Evolutionary conservation across 1,284 basidiomycete genomes (phyloP), one percentile per base, ranked within the genome.

Genomic region (Puccinia triticina): DNA sequence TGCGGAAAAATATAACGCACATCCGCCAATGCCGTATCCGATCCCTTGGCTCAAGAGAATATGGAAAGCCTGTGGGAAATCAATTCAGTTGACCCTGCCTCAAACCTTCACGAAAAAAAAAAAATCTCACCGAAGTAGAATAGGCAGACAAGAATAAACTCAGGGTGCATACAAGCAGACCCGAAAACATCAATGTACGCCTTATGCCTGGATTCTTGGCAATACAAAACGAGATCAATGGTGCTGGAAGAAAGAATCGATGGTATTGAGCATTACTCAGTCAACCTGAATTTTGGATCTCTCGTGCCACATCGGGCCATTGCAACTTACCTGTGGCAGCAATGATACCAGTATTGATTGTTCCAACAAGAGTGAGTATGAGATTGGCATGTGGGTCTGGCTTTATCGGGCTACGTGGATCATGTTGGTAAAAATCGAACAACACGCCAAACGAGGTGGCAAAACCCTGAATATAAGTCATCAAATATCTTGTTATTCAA

Each of bases 331-430:
- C 72, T 48, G 50, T 29, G 50, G 26, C 48, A 26, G 78, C 78
- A 26, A 82, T 74, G 26, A 48, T 73, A 34, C 80, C 80, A 59
- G 61, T 82, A 37, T 75, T 82, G 11, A 75, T 72, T 10, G 80
- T 82, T 50, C 80, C 80, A 23, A 82, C 80, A 18, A 82, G 57
- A 16, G 80, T 46, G 48, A 82, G 72, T n/a, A 82, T 74, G 32
- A 67, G 46, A 21, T 50, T 64, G 57, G 55, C n/a, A 37, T 71
- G 34, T 11, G 69, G 40, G 40, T 73, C 61, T 64, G 50, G 21
- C 12, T 57, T 46, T 14, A 82, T 64, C n/a, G 55, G 80, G 43
- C 53, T 66, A 29, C 46, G 55, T 26, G 57, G 43, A 64, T 73
- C 71, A 26, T 82, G 40, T 29, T 53, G 72, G 73, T 75, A 82